Evolutionary conservation across 2,329 filamentous ascomycete genomes (phyloP).

Genomic region (Aspergillus arachidicola): DNA sequence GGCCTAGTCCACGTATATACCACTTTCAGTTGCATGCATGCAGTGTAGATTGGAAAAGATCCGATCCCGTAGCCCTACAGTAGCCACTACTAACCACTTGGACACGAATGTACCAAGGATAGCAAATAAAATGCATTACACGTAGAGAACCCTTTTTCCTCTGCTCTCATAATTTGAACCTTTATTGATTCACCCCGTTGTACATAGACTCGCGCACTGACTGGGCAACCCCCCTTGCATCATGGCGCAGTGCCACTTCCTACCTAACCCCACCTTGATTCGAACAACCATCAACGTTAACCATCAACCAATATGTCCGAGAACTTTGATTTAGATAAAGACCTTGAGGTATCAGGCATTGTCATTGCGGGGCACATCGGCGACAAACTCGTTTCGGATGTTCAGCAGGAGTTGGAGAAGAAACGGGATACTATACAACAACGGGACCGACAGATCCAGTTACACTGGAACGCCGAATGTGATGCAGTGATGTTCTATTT

Average conservation of each 20-base stretch:
- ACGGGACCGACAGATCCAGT: background rate
- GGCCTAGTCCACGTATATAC: background rate
- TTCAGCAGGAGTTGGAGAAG: background rate
- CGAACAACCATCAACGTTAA: background rate
- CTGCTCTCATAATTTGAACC: background rate
- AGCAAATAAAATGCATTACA: background rate
- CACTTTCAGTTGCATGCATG: background rate
- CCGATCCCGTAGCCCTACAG: background rate
- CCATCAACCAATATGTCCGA: constrained; percentile 1
- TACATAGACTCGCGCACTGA: background rate
- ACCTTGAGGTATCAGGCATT: background rate
- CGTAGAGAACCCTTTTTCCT: background rate
- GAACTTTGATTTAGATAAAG: background rate
- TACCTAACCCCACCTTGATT: background rate
- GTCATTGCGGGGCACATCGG: background rate
- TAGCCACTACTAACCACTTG: background rate
- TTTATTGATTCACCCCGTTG: background rate
- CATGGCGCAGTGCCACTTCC: background rate
- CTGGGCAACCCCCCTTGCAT: background rate
- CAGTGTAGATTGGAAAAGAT: background rate
- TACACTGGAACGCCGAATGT: background rate
- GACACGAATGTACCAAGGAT: background rate
- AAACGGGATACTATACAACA: background rate
- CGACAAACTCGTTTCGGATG: background rate
- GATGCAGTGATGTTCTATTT: background rate